phyloP scores from a whole-genome alignment of 352 stramenopile species.

The Elongisporangium senticosum region DNA sequence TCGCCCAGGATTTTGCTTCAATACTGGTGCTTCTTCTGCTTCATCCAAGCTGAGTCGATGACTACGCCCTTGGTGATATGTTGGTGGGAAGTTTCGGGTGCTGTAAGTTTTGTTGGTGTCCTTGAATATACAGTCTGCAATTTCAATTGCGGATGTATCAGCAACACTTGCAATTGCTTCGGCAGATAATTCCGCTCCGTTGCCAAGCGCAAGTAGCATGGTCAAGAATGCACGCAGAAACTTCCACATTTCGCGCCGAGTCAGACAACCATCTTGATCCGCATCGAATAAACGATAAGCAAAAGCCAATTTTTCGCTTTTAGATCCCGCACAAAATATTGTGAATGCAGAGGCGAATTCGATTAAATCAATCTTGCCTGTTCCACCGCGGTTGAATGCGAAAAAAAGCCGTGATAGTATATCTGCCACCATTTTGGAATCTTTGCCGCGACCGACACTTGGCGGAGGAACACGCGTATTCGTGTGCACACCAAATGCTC shows the following conservation, averaged over 20 bases:
- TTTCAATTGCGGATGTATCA: conserved; percentile 77
- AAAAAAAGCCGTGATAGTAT: conserved; percentile 77
- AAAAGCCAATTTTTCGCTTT: conserved; percentile 94
- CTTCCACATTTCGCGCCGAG: conserved; percentile 87
- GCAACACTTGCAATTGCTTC: conserved; percentile 78
- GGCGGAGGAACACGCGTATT: conserved; percentile 52
- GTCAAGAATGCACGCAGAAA: conserved; percentile 94
- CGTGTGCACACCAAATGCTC: conserved; percentile 54
- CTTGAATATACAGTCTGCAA: conserved; percentile 78
- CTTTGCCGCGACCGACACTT: conserved; percentile 58
- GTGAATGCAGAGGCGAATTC: conserved; percentile 93
- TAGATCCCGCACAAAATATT: conserved; percentile 92
- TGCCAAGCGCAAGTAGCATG: conserved; percentile 92
- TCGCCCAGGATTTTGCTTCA: background rate
- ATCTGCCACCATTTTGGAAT: conserved; percentile 74
- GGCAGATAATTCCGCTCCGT: conserved; percentile 75
- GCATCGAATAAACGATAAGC: conserved; percentile 89
- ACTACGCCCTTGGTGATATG: conserved; percentile 13
- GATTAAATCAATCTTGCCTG: conserved; percentile 76
- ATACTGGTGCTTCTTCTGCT: conserved; percentile 18
- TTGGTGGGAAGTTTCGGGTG: conserved; percentile 23
- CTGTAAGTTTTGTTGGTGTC: conserved; percentile 81
- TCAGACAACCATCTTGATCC: conserved; percentile 88
- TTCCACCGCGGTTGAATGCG: conserved; percentile 80
- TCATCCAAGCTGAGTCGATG: conserved; percentile 59